These are phyloP conservation scores for Nemania diffusa DNA, from an alignment of 2,329 filamentous ascomycete genomes.

Conservation along the genomic window DNA sequence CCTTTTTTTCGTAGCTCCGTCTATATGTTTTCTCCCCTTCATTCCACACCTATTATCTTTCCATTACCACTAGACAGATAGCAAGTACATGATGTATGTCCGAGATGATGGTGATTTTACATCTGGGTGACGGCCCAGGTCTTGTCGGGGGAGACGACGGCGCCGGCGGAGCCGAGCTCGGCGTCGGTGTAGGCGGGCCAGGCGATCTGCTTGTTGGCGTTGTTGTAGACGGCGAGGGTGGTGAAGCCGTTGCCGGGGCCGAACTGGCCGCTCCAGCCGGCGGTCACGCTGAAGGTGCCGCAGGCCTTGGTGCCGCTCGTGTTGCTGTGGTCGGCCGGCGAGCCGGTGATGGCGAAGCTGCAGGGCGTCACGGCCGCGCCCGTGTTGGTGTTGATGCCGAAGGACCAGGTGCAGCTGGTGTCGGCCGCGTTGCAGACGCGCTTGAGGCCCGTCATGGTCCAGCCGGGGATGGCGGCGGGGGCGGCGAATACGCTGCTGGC, in stretches of 20 bases:
- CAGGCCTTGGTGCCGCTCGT: conserved; percentile 53
- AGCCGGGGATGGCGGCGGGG: conserved; percentile 49
- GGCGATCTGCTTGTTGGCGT: conserved; percentile 56
- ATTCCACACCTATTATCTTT: too few relatives aligned
- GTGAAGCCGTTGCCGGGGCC: conserved; percentile 64
- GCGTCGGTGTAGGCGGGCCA: conserved; percentile 66
- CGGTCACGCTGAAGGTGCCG: conserved; percentile 62
- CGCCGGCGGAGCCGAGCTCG: conserved; percentile 57
- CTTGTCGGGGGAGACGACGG: conserved; percentile 60
- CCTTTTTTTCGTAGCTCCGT: not conserved
- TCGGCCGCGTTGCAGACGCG: conserved; percentile 54
- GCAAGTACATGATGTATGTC: too few relatives aligned
- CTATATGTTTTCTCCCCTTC: too few relatives aligned
- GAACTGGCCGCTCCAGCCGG: conserved; percentile 67
- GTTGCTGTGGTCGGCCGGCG: conserved; percentile 53
- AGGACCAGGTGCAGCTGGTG: conserved; percentile 55
- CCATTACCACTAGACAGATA: too few relatives aligned
- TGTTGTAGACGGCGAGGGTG: conserved; percentile 61
- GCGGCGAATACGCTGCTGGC: conserved; percentile 44
- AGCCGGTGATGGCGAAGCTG: conserved; percentile 52
- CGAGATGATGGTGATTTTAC: conserved; percentile 20
- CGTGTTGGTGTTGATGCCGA: conserved; percentile 53
- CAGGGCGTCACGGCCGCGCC: conserved; percentile 49
- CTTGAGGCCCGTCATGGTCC: conserved; percentile 54
- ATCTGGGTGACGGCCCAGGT: conserved; percentile 41